A percentile compares a stretch with the other conserved stretches of the same genome.
Evolutionary conservation across 768 basidiomycete genomes (phyloP).

Genomic region (Sarcodon aspratus): DNA sequence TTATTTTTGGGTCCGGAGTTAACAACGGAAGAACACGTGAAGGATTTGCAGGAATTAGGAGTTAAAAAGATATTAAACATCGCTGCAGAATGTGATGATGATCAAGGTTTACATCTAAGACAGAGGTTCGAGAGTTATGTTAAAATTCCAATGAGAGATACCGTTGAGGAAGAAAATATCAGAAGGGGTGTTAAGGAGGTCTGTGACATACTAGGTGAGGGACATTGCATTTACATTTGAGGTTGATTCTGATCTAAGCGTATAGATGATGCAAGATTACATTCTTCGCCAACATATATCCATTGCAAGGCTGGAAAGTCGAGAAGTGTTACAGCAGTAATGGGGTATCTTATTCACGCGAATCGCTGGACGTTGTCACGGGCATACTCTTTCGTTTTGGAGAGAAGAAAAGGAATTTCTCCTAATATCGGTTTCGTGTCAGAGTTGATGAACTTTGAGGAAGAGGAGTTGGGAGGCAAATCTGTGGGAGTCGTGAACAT

Average conservation of each 20-base stretch:
- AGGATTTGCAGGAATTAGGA: conserved; percentile 60
- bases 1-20: conserved; percentile 88
- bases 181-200: conserved; percentile 71
- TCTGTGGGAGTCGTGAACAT: conserved; percentile 52
- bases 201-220: conserved; percentile 78
- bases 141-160: conserved; percentile 89
- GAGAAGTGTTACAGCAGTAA: conserved; percentile 90
- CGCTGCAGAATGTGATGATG: conserved; percentile 82
- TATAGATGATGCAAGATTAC: conserved; percentile 83
- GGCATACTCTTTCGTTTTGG: conserved; percentile 87
- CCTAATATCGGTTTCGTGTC: conserved; percentile 98
- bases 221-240: background rate
- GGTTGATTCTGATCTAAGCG: background rate
- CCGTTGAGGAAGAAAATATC: conserved; percentile 89
- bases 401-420: conserved; percentile 87
- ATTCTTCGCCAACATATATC: conserved; percentile 84
- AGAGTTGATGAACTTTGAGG: conserved; percentile 95
- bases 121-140: conserved; percentile 75
- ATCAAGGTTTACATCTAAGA: conserved; percentile 57
- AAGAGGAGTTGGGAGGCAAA: conserved; percentile 75
- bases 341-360: conserved; percentile 95
- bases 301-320: conserved; percentile 97
- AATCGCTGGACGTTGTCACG: conserved; percentile 93
- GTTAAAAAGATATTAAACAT: conserved; percentile 87
- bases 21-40: conserved; percentile 60